phyloP scores from a whole-genome alignment of 148 eudicot species.

The Rhododendron kiyosumense region DNA sequence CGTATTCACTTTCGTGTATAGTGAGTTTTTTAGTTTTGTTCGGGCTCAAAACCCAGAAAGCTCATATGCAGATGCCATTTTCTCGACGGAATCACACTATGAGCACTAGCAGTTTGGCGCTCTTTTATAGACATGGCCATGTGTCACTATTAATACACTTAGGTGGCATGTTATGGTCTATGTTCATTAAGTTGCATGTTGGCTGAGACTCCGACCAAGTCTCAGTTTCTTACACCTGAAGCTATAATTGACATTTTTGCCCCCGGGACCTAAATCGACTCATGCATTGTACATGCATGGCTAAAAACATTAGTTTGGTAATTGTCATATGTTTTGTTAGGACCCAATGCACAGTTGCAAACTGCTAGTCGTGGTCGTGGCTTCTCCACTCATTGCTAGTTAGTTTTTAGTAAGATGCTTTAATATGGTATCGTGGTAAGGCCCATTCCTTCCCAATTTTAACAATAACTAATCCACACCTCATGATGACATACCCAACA shows the following conservation, averaged over 20 bases:
- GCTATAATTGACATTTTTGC: not conserved
- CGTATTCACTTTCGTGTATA: too few species aligned
- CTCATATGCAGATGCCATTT: too few species aligned
- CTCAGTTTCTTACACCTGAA: not conserved
- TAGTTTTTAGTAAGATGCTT: not conserved
- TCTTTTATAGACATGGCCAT: not conserved
- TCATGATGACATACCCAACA: not conserved
- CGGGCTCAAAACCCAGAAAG: too few species aligned
- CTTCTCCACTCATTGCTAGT: not conserved
- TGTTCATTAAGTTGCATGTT: not conserved
- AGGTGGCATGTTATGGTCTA: not conserved
- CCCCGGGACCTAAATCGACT: not conserved
- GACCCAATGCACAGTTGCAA: not conserved
- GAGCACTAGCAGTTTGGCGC: not conserved
- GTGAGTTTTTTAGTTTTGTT: too few species aligned
- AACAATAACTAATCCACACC: not conserved
- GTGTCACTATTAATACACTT: not conserved
- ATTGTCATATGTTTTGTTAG: not conserved
- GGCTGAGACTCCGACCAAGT: not conserved
- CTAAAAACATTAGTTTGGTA: not conserved
- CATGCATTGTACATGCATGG: not conserved
- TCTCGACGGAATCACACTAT: too few species aligned
- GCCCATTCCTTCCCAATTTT: not conserved
- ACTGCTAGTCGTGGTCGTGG: not conserved
- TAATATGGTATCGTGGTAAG: not conserved